phyloP scores from a whole-genome alignment of 257 asterid species.

The Nicotiana benthamiana region DNA sequence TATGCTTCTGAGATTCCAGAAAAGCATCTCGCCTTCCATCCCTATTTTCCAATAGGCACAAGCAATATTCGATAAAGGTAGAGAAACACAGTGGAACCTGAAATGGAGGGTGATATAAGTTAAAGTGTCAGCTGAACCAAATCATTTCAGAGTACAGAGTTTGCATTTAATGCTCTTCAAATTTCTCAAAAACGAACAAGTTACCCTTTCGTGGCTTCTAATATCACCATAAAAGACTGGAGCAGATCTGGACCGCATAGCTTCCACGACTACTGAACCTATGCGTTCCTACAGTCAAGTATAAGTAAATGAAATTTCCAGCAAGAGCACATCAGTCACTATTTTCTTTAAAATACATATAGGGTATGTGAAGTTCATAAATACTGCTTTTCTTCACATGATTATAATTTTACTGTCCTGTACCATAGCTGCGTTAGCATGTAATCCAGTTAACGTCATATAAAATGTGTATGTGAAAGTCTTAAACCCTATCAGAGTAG shows the following conservation, averaged over 20 bases:
- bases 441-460: not conserved
- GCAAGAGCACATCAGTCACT: not conserved
- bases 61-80: conserved; percentile 75
- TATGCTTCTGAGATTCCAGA: conserved; percentile 29
- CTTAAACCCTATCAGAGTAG: not conserved
- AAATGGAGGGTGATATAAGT: not conserved
- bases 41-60: conserved; percentile 31
- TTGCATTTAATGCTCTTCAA: not conserved
- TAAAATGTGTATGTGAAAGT: not conserved
- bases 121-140: not conserved
- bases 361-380: not conserved
- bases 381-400: not conserved
- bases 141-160: not conserved
- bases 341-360: not conserved
- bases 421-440: not conserved
- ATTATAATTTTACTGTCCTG: not conserved
- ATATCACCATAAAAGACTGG: conserved; percentile 89
- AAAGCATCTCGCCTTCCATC: conserved; percentile 22
- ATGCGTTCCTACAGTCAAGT: conserved; percentile 43
- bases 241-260: conserved; percentile 79
- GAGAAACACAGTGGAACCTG: conserved; percentile 76
- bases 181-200: not conserved
- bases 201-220: conserved; percentile 93
- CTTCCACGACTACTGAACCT: conserved; percentile 69
- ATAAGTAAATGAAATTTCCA: conserved; percentile 8